Evolutionary conservation across 768 basidiomycete species (phyloP), one percentile per base, ranked within the genome.

Genomic region (Clitopilus hobsonii): DNA sequence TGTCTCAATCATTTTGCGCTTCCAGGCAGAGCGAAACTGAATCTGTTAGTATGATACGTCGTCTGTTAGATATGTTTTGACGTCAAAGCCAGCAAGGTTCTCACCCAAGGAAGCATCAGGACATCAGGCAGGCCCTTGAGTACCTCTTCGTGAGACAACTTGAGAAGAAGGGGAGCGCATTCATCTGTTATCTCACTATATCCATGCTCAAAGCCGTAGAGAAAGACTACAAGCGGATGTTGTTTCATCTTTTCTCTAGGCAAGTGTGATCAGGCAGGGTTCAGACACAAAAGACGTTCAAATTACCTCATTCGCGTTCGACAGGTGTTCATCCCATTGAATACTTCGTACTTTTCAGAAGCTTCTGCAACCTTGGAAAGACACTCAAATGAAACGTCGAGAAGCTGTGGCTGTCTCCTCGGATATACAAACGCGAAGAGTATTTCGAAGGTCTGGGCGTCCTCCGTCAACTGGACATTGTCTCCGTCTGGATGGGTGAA

Each of bases 271-370:
- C 30, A 32, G 30, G 16, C 7, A 7, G 8, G 30, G 16, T 32
- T 32, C 30, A 32, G 22, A 45, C 6, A 54, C 38, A 11, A 38
- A 28, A 58, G 51, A 28, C n/a, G n/a, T n/a, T n/a, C n/a, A n/a
- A n/a, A n/a, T n/a, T 20, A 68, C 68, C 54, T 60, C 62, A 71
- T 65, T 20, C 60, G 65, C 6, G 65, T 52, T 5, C 59, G 29
- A 51, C 69, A 70, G 14, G 65, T 54, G 28, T 62, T 59, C 55
- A 68, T 67, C 0, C 63, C 63, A 20, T 60, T 54, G 50, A 61
- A 69, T 0, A 69, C 65, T 52, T 70, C 64, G 38, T 71, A 71
- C 50, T 71, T 70, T 52, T 70, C 69, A 45, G 65, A 66, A 2
- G 69, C 68, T 49, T 69, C 68, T 3, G 67, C 67, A 6, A 71